phyloP scores from a whole-genome alignment of 1,139 yeast species.

The Debaryomyces sp. region DNA sequence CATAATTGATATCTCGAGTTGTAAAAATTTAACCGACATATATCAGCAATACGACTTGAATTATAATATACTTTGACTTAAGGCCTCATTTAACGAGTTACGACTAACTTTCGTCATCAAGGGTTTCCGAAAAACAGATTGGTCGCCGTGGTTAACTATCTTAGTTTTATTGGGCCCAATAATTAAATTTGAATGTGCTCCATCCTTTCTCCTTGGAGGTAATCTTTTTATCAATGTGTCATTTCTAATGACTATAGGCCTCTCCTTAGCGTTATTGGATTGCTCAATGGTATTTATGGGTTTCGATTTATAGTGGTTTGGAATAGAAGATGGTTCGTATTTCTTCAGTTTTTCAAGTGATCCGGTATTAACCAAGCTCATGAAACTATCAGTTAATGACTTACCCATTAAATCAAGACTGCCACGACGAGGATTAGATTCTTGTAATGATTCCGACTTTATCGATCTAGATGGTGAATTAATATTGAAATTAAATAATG shows the following conservation, averaged over 20 bases:
- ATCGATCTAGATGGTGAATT: constrained; percentile 9
- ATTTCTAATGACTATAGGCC: constrained; percentile 16
- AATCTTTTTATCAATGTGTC: constrained; percentile 10
- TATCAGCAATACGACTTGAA: background rate
- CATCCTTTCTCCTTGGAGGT: constrained; percentile 22
- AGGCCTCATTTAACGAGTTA: constrained; percentile 38
- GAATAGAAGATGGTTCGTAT: constrained; percentile 21
- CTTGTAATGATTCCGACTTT: constrained; percentile 11
- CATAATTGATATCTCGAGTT: background rate
- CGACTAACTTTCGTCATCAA: constrained; percentile 39
- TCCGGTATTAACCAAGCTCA: constrained; percentile 16
- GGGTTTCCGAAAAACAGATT: constrained; percentile 41
- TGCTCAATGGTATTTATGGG: background rate
- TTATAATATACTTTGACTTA: constrained; percentile 18
- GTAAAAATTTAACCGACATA: background rate
- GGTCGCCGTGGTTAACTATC: constrained; percentile 45
- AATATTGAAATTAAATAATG: constrained; percentile 2
- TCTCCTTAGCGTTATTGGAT: constrained; percentile 1
- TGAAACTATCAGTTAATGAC: constrained; percentile 21
- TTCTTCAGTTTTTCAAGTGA: constrained; percentile 11
- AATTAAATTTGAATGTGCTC: constrained; percentile 46
- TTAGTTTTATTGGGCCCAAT: constrained; percentile 53
- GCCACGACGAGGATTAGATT: constrained; percentile 6
- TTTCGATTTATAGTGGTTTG: constrained; percentile 7
- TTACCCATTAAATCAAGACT: constrained; percentile 10